Evolutionary conservation across 2,329 filamentous ascomycete genomes (phyloP), one percentile per base, ranked within the genome.

Genomic region (Sporothrix globosa): DNA sequence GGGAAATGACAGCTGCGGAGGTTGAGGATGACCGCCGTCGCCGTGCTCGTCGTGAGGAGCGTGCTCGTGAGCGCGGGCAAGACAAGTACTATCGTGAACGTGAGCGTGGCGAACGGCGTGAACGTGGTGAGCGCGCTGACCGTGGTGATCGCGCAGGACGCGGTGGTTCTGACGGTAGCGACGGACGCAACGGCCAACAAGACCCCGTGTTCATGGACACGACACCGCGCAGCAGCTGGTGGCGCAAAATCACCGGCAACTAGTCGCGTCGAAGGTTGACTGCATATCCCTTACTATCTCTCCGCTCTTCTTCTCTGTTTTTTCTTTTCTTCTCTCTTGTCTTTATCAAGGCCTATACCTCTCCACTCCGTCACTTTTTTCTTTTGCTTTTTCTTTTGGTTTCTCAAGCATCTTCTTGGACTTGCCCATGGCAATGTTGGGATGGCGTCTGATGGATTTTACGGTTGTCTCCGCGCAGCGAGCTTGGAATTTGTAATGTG

Each of bases 171-270:
- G 77, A 77, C 56, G 77, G 76, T 74, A 78, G 76, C 70, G 77
- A 77, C 39, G 83, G 72, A 1, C 79, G 82, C 34, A 80, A 81
- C 60, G 79, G 77, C 58, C 79, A 79, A 27, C 82, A 82, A 24
- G 78, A 79, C 53, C 80, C 81, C 24, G 75, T 80, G 27, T 82
- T 83, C 67, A 80, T 81, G 73, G 84, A 86, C 69, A 73, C 80
- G 13, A 80, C 84, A 14, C 85, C 85, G 24, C 80, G 85, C 70
- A 86, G 83, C 72, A 87, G 85, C 73, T 88, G 86, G 86, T 88
- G 86, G 86, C 85, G 80, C 79, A 87, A 87, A 80, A 77, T 87
- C 68, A 83, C 83, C 3, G 76, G 77, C 24, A 72, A 60, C 44
- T 76, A 52, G 72, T 67, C 30, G 17, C 21, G 4, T 41, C 30